Base-by-base conservation (phyloP, 208 protist genomes). In the Angomonas deanei region DNA sequence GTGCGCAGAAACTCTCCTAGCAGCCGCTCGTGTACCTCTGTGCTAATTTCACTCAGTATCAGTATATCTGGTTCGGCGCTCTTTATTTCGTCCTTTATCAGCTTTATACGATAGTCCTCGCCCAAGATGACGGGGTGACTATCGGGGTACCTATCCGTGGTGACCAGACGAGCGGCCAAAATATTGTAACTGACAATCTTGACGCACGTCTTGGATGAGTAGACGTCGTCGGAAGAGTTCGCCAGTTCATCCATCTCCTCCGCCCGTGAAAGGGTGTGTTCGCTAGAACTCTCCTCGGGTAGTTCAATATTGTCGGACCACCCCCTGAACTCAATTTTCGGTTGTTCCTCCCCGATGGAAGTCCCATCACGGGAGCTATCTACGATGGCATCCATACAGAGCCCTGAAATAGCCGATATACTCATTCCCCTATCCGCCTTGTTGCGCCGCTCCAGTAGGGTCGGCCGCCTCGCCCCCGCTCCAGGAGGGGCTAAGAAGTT, bases 161-260 rank as follows among this genome's bases (percentile, higher is more conserved):
- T 82, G 4, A 88, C 75, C 3, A 88, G 67, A n/a, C 84, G 77
- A 24, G 78, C 69, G 4, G 89, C 89, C 2, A 92, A 55, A 52
- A 95, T 85, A 64, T 95, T 95, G 66, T 95, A 93, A 57, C 76
- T 75, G 15, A 88, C 73, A 39, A 95, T 50, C 54, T 78, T 85
- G 26, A 95, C 23, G 17, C 55, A 32, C 3, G 27, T 26, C 11
- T 42, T 61, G 11, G 55, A 19, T 23, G 23, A 58, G 30, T 15
- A 34, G 30, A 19, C 5, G 21, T 10, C 53, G 10, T 26, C 28
- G 21, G 50, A 4, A 17, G 50, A 56, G 21, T 26, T 3, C 5
- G 6, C 6, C 8, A 32, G 4, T 28, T 32, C 50, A 3, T n/a
- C 6, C 3, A 8, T 4, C 21, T 56, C 23, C 26, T 3, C 23